Base-by-base conservation (phyloP, 2,329 filamentous ascomycete species). In the Paracorniculantispora psalliotae region DNA sequence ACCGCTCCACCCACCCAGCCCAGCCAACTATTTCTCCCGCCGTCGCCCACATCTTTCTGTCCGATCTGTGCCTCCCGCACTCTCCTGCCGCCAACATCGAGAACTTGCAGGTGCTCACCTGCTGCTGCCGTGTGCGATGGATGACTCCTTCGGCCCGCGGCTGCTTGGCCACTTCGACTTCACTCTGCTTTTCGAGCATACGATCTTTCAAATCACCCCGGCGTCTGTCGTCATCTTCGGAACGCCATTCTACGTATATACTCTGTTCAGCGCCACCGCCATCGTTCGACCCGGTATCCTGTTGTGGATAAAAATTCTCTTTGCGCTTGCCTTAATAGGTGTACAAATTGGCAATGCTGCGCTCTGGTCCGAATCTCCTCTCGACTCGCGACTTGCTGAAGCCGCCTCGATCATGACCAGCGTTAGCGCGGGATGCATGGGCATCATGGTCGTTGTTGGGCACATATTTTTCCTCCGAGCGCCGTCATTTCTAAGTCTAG, bases 391-490 rank as follows among this genome's bases (percentile, higher is more conserved):
- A 25, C 63, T 64, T 1, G 70, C 72, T 1, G 48, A 46, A 1
- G 64, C 72, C 0, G 67, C 72, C 17, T 61, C 69, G 1, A 59
- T 61, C 0, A 49, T 75, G 10, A 61, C 62, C 0, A 54, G 71
- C 2, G 28, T 71, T n/a, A 69, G 67, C 28, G 64, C 67, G 0
- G 10, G 70, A 6, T 64, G 59, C 8, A 62, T 74, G 21, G 61
- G 54, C 0, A 44, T 65, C 0, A 46, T 75, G 3, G 73, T 69
- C 0, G 74, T 69, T 26, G 17, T 59, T 0, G 72, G 75, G 56
- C 74, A 76, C 47, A 59, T 41, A 15, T 68, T 64, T 7, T 69
- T 70, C 6, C 59, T 63, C 2, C 65, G 67, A n/a, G 71, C 74
- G 0, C 73, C 72, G 0, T 60, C 66, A 0, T 54, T 76, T 1